A percentile compares a stretch with the other conserved stretches of the same genome.
These are phyloP conservation scores for Rhododendron mucronatum DNA, from an alignment of 148 eudicot species.

Conservation along the genomic window DNA sequence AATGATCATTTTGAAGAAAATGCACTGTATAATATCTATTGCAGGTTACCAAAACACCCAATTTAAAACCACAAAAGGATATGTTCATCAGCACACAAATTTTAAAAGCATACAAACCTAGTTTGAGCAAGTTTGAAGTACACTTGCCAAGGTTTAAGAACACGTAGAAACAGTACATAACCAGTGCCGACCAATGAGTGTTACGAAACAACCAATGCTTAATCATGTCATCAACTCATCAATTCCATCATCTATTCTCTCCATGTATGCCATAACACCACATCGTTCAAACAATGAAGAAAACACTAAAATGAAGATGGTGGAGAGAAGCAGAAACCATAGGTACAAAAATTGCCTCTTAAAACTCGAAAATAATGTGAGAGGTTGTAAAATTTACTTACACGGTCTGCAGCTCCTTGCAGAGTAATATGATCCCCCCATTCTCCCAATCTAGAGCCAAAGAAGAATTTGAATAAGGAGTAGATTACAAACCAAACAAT, in stretches of 20 bases:
- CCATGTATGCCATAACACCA: not conserved
- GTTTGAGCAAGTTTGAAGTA: not conserved
- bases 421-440: constrained; percentile 89
- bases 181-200: not conserved
- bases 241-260: not conserved
- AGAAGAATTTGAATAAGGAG: constrained; percentile 1
- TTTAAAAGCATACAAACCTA: not conserved
- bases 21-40: not conserved
- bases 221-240: not conserved
- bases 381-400: constrained; percentile 25
- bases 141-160: not conserved
- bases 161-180: not conserved
- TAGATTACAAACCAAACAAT: not conserved
- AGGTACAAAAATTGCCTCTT: not conserved
- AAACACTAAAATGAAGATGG: not conserved
- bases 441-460: constrained; percentile 48
- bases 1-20: not conserved
- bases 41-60: not conserved
- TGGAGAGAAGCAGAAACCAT: not conserved
- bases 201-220: not conserved
- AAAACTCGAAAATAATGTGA: not conserved
- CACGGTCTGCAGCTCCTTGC: constrained; percentile 83
- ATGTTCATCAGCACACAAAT: not conserved
- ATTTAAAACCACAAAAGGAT: not conserved
- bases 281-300: not conserved